phyloP scores from a whole-genome alignment of 768 basidiomycete species.

The Boletus sp. region DNA sequence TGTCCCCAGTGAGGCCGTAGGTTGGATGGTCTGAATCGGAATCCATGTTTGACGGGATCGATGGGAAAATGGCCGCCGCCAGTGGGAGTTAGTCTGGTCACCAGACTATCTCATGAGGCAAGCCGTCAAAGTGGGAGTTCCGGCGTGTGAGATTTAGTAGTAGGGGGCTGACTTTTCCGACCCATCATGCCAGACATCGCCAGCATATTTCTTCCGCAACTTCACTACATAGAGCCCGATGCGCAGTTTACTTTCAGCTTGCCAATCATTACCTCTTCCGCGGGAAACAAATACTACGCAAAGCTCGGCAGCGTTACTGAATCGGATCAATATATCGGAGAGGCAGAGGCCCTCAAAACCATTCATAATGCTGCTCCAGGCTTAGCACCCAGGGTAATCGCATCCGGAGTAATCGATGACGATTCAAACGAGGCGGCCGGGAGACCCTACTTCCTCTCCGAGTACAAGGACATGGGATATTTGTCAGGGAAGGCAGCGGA shows the following conservation, averaged over 20 bases:
- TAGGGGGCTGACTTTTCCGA: not conserved
- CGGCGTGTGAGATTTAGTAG: not conserved
- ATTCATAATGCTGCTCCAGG: slow-evolving; percentile 67
- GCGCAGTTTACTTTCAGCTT: slow-evolving; percentile 45
- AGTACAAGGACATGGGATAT: slow-evolving; percentile 61
- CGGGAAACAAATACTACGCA: slow-evolving; percentile 57
- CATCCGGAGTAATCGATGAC: slow-evolving; percentile 39
- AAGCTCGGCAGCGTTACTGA: slow-evolving; percentile 56
- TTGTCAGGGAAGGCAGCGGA: slow-evolving; percentile 47
- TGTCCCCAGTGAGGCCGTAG: not conserved
- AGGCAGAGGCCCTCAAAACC: slow-evolving; percentile 64
- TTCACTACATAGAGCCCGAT: slow-evolving; percentile 49
- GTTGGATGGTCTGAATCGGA: not conserved
- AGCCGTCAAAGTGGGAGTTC: too few relatives aligned
- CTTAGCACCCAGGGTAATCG: slow-evolving; percentile 57
- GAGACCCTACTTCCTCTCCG: slow-evolving; percentile 66
- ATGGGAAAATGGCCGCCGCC: not conserved
- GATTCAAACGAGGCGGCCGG: slow-evolving; percentile 33
- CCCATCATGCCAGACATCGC: slow-evolving; percentile 18
- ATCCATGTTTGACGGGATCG: not conserved
- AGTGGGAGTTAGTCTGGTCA: too few relatives aligned
- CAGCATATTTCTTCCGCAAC: slow-evolving; percentile 40
- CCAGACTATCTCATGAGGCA: too few relatives aligned
- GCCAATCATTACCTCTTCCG: slow-evolving; percentile 55
- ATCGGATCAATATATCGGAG: slow-evolving; percentile 64